Base-by-base conservation (phyloP, 257 asterid genomes). In the Oldenlandia corymbosa region DNA sequence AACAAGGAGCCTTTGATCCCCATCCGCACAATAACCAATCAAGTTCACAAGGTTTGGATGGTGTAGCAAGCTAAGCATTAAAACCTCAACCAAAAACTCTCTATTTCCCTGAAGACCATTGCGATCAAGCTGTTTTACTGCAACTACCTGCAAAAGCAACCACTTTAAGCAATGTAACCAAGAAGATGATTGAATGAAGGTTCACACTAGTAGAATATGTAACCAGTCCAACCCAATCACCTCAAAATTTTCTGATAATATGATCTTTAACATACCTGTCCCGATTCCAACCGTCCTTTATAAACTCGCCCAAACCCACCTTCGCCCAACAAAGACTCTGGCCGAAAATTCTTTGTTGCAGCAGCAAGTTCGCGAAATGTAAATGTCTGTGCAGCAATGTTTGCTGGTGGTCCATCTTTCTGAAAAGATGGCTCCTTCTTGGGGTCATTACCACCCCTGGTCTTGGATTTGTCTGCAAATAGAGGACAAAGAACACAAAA, bases 21-120 rank as follows among this genome's bases (percentile, higher is more conserved):
- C 97, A 72, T 89, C 98, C 34, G 98, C 98, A 77, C 97, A 92
- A 78, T 92, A 92, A 72, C 98, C 98, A 20, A 87, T 92, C 88
- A 92, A 86, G 80, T 92, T 92, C 61, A 92, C 99, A 0, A 92
- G 97, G 76, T 92, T 92, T 50, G 80, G 84, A 76, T 92, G 97
- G 77, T 92, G 97, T 48, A 87, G 78, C 62, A 92, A 81, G 85
- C 98, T 92, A 82, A 92, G 98, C 98, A 92, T 92, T 71, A 92
- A 96, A 83, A 92, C 97, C 91, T 92, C 98, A 73, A 92, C 98
- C 73, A 89, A 76, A 74, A 89, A 89, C 67, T 92, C 98, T 77
- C 97, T 64, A 60, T 92, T 92, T 67, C 98, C 98, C 77, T 89
- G 97, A 72, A 89, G 91, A 16, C 97, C 97, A 71, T 89, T 89